Conservation (phyloP, 306 rosid genomes). For the Senna siamea region DNA sequence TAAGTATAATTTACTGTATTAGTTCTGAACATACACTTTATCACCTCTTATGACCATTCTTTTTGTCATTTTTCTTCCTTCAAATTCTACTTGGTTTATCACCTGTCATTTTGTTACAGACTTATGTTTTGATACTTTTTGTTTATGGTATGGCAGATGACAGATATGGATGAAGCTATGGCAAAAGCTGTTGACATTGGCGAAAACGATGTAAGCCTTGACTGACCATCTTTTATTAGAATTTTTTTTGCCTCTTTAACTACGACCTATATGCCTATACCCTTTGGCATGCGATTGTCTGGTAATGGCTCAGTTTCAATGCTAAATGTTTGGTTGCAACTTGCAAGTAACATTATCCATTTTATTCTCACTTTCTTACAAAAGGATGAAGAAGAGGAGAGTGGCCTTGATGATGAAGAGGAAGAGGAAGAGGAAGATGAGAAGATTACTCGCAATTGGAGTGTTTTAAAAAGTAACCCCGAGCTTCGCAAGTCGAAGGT, state of each 20-base stretch:
- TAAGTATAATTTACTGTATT: constrained; percentile 16
- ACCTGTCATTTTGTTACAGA: constrained; percentile 11
- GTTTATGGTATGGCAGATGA: constrained; percentile 51
- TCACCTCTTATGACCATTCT: neutral
- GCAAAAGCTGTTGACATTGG: constrained; percentile 92
- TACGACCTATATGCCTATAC: too few relatives aligned
- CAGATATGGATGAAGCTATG: constrained; percentile 94
- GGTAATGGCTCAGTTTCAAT: neutral
- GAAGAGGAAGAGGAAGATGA: constrained; percentile 51
- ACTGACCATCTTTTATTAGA: constrained; percentile 16
- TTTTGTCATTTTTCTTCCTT: constrained; percentile 9
- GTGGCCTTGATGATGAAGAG: constrained; percentile 66
- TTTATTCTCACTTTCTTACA: constrained; percentile 24
- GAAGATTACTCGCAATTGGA: constrained; percentile 86
- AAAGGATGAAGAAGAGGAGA: constrained; percentile 82
- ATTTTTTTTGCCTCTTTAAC: constrained; percentile 22
- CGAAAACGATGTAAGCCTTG: constrained; percentile 80
- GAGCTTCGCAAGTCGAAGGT: constrained; percentile 83
- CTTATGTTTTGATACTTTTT: constrained; percentile 34
- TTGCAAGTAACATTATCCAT: constrained; percentile 33
- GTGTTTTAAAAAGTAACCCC: constrained; percentile 82
- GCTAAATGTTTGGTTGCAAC: constrained; percentile 34
- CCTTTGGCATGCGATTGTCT: constrained; percentile 13
- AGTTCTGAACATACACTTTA: constrained; percentile 6
- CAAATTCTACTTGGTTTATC: constrained; percentile 13